phyloP scores from a whole-genome alignment of 2,329 filamentous ascomycete genomes.

The Peltaster fructicola region DNA sequence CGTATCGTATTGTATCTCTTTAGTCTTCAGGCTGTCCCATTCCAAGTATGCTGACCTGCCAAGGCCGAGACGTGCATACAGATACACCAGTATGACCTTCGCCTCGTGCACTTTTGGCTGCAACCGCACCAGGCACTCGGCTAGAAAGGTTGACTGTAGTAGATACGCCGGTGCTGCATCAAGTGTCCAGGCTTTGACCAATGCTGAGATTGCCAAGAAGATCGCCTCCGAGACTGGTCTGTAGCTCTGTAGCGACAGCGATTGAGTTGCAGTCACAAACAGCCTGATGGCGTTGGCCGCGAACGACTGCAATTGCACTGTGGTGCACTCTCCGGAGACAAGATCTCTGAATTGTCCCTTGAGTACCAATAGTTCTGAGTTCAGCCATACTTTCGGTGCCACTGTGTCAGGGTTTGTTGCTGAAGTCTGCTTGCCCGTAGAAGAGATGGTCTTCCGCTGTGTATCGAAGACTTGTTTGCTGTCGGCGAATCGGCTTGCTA shows the following conservation, averaged over 20 bases:
- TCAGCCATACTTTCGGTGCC: slow-evolving; percentile 9
- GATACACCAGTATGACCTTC: slow-evolving; percentile 17
- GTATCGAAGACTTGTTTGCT: slow-evolving; percentile 17
- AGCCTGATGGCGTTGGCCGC: slow-evolving; percentile 11
- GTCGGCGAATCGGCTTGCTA: slow-evolving; percentile 9
- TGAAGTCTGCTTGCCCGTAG: too few relatives aligned
- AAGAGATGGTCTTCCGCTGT: slow-evolving; percentile 6
- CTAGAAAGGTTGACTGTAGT: slow-evolving; percentile 15
- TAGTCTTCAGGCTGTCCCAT: slow-evolving; percentile 18
- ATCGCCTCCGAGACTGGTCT: slow-evolving; percentile 3
- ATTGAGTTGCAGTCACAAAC: slow-evolving; percentile 9
- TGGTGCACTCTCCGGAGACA: slow-evolving; percentile 1
- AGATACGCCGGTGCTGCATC: slow-evolving; percentile 8
- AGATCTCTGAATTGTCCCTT: slow-evolving; percentile 11
- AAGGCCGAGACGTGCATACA: slow-evolving; percentile 18
- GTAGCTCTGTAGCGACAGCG: slow-evolving; percentile 5
- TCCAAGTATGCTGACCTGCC: slow-evolving; percentile 14
- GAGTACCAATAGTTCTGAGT: slow-evolving; percentile 8
- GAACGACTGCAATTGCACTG: slow-evolving; percentile 10
- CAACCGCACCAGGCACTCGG: slow-evolving; percentile 12
- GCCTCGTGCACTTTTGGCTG: slow-evolving; percentile 17
- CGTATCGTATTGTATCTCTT: slow-evolving; percentile 21
- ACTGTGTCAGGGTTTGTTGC: slow-evolving; percentile 4
- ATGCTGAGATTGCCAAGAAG: slow-evolving; percentile 17
- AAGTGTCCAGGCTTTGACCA: slow-evolving; percentile 12